Base-by-base conservation (phyloP, 495 filamentous ascomycete species). In the Daldinia childiae region DNA sequence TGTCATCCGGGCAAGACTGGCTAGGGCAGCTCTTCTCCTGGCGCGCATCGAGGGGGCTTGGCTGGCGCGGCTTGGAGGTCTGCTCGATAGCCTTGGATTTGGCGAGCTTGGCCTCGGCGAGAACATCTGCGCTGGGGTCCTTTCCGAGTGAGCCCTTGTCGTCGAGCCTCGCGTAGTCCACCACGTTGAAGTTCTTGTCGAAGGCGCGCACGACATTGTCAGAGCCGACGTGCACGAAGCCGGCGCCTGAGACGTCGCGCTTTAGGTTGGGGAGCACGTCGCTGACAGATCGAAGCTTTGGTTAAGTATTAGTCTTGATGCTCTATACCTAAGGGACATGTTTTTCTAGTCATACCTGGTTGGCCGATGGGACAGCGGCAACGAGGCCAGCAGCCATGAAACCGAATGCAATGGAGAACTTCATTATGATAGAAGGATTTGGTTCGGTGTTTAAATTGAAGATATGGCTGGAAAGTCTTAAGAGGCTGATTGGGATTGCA, bases 181-280 rank as follows among this genome's bases (percentile, higher is more conserved):
- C 55, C 4, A 72, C 70, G 55, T 68, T 65, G 48, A 72, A 64
- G 48, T 68, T 17, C 48, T 56, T 52, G 55, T 72, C 64, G 38
- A 72, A 72, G 14, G 64, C 56, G 3, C 70, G 64, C 6, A 68
- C 64, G 19, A 72, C 65, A 41, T 72, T 68, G 64, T 72, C 70
- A 14, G 70, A 72, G 0, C 70, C 70, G 12, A 72, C 60, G 45
- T 72, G 70, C 12, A 58, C 57, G 60, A 72, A 72, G 41, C 70
- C 70, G n/a, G 38, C 55, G 4, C 69, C 69, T 9, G 70, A 64
- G 3, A 12, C 7, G 36, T 68, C 70, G 4, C 64, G 64, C 56
- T 68, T 68, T 12, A 72, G 48, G 21, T 17, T n/a, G 4, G 64
- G 32, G 48, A 68, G 60, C 7, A 68, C 59, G 5, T 72, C 70